Evolutionary conservation across 441 rosid genomes (phyloP), one percentile per base, ranked within the genome.

Genomic region (Erysimum pusillum): DNA sequence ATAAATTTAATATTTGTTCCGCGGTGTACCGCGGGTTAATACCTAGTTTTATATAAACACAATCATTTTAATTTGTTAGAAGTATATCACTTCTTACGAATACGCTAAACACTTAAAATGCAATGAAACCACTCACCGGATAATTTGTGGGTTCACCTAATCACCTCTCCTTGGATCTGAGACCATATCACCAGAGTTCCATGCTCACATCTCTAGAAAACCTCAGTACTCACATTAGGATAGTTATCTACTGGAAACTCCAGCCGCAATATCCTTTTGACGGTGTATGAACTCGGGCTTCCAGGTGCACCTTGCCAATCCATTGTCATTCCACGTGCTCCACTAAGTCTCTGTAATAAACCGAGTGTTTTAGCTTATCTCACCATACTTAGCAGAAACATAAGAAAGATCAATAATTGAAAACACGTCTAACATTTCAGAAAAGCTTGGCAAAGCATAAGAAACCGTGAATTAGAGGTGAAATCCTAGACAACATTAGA

Each of bases 251-350:
- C 97, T 12, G 99, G 99, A 86, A 94, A 92, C 83, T 94, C 98
- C 84, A 94, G 84, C 66, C 98, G 97, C 87, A 94, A 77, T 68
- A 94, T 91, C 86, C 96, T 87, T 88, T 94, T 94, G 69, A 94
- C 92, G 0, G 97, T 94, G 83, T 79, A 92, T 3, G 98, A 90
- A 74, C 96, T 92, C 54, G 98, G 98, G 78, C 98, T 94, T 56
- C 97, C 93, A 3, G 97, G 97, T 38, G 97, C 97, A 66, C 95
- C 87, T 89, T 90, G 97, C 98, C 98, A 94, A 71, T 94, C 99
- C 98, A 94, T 94, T 25, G 94, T 90, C 98, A 94, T 92, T 72
- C 97, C 98, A 68, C 87, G 93, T 17, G 90, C 89, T 63, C 97
- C 94, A 78, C 96, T 82, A 76, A 90, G 77, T 80, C 97, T 88